A percentile compares a stretch with the other conserved stretches of the same genome.
These are phyloP conservation scores for Biscogniauxia sp. DNA, from an alignment of 2,329 filamentous ascomycete species.

Conservation along the genomic window DNA sequence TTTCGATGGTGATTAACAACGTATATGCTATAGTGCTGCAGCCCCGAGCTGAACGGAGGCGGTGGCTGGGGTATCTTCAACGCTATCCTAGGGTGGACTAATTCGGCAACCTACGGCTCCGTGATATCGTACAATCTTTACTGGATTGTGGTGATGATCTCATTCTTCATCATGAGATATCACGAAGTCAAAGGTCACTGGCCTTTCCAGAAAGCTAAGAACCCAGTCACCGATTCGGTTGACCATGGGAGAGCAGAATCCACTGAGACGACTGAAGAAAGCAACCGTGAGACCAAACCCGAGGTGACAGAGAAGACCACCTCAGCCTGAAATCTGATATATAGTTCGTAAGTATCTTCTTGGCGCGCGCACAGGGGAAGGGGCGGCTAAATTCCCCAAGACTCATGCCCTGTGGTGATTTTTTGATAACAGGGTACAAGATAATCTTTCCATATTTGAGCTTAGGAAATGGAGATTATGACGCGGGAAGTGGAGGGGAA, in stretches of 20 bases:
- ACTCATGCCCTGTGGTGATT: too few species aligned
- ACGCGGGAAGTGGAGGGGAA: too few species aligned
- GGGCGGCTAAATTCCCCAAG: too few species aligned
- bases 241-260: not conserved
- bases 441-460: too few species aligned
- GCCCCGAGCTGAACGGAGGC: conserved; percentile 67
- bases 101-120: conserved; percentile 83
- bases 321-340: not conserved
- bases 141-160: conserved; percentile 70
- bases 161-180: conserved; percentile 64
- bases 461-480: too few species aligned
- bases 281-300: not conserved
- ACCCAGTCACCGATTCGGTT: not conserved
- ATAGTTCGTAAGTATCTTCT: not conserved
- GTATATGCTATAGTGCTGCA: conserved; percentile 68
- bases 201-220: conserved; percentile 37
- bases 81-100: conserved; percentile 80
- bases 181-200: conserved; percentile 57
- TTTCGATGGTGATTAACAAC: conserved; percentile 4
- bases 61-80: conserved; percentile 88
- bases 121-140: conserved; percentile 87
- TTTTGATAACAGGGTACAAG: too few species aligned
- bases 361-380: not conserved
- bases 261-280: not conserved
- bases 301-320: not conserved